Evolutionary conservation across 169 alveolate genomes (phyloP).

Genomic region (Eimeria falciformis): DNA sequence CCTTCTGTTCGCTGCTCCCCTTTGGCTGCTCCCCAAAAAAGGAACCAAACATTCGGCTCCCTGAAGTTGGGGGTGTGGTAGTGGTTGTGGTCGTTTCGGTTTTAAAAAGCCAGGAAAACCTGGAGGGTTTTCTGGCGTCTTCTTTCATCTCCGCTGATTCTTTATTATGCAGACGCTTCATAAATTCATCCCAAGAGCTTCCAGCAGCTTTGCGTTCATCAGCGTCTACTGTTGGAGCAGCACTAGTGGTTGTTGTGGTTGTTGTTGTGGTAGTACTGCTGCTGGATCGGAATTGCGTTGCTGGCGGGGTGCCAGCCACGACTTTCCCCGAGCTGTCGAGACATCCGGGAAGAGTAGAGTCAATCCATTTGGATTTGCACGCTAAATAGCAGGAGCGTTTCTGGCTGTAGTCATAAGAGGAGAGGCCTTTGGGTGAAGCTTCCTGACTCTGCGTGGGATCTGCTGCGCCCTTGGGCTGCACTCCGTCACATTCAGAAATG

Average conservation of each 20-base stretch:
- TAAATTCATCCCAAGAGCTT: conserved; percentile 18
- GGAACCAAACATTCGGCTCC: neutral
- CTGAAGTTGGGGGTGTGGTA: neutral
- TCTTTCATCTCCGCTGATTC: neutral
- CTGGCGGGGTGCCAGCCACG: conserved; percentile 53
- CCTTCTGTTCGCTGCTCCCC: neutral
- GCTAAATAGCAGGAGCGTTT: conserved; percentile 29
- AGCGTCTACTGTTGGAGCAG: neutral
- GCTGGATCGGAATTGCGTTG: neutral
- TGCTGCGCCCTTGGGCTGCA: neutral
- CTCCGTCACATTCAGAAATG: conserved; percentile 6
- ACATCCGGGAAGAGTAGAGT: conserved; percentile 58
- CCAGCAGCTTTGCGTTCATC: neutral
- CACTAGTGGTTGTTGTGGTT: neutral
- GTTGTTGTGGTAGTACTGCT: conserved; percentile 58
- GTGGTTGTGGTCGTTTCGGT: neutral
- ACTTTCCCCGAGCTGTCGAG: conserved; percentile 19
- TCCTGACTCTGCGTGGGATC: neutral
- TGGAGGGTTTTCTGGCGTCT: neutral
- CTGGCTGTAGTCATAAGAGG: conserved; percentile 54
- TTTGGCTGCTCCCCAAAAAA: neutral
- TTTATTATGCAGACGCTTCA: conserved; percentile 16
- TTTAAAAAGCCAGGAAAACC: neutral
- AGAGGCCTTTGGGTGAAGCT: neutral
- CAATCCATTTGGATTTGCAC: conserved; percentile 54